phyloP scores from a whole-genome alignment of 768 basidiomycete species.

The Macrolepiota fuliginosa region DNA sequence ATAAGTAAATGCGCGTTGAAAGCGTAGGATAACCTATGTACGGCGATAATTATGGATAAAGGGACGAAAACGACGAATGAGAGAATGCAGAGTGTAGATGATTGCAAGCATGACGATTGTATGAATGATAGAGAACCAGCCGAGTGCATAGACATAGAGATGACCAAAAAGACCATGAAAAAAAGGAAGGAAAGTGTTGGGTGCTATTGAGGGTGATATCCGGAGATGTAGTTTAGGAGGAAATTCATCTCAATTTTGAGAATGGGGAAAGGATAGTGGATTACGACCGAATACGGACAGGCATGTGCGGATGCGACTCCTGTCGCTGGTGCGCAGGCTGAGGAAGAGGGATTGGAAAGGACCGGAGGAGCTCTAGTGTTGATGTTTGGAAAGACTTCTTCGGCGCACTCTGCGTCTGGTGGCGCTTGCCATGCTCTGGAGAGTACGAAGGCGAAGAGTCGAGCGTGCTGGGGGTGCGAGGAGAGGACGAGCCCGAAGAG shows the following conservation, averaged over 20 bases:
- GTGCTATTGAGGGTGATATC: background rate
- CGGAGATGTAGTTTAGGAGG: background rate
- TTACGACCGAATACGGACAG: constrained; percentile 11
- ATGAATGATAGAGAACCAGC: constrained; percentile 5
- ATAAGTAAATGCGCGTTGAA: background rate
- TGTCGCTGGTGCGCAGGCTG: constrained; percentile 22
- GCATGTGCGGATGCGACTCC: constrained; percentile 13
- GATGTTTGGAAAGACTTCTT: constrained; percentile 28
- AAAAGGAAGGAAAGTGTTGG: background rate
- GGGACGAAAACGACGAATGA: constrained; percentile 7
- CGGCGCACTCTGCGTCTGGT: constrained; percentile 9
- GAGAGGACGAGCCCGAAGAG: constrained; percentile 25
- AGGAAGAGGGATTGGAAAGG: constrained; percentile 44
- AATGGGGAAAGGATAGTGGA: background rate
- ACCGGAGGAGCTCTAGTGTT: constrained; percentile 42
- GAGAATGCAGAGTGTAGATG: constrained; percentile 2
- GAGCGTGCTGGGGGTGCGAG: constrained; percentile 24
- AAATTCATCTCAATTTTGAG: background rate
- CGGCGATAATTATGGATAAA: constrained; percentile 12
- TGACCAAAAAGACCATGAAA: constrained; percentile 7
- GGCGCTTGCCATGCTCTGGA: constrained; percentile 15
- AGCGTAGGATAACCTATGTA: background rate
- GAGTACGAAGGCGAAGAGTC: constrained; percentile 21
- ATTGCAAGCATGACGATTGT: constrained; percentile 7
- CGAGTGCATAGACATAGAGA: constrained; percentile 6